Evolutionary conservation across 140 eudicot genomes (phyloP), one percentile per base, ranked within the genome.

Genomic region (Eryngium alpinum): DNA sequence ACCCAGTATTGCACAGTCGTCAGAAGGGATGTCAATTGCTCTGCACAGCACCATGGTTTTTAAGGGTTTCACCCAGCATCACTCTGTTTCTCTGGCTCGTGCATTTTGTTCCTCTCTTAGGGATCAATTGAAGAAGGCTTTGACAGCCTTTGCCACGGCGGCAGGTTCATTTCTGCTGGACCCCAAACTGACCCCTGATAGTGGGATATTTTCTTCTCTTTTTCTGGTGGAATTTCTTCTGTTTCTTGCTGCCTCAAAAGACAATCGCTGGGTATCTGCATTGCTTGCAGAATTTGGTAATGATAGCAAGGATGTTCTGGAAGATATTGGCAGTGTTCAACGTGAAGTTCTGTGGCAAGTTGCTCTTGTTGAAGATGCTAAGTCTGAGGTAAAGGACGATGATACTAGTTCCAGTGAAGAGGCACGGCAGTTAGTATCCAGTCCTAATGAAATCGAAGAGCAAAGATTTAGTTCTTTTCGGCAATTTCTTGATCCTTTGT

Each of bases 1-100:
- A 25, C 99, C 97, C 43, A 91, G 90, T 81, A 91, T 96, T 81
- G 91, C 93, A 34, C 96, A 90, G 69, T 96, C 99, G 31, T 88
- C 99, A 4, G 97, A 93, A 86, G 99, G 99, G 79, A 93, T 93
- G 99, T 92, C 98, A 14, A 93, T 96, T 87, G 99, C 99, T 22
- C 82, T 95, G 66, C 97, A 95, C 72, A 95, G 99, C 80, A 92
- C 99, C 79, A 87, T 91, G 98, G 98, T 93, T 83, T 96, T 96
- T 77, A 96, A 93, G 90, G 87, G 93, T 62, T 96, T 96, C 77
- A 91, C 99, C 33, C 99, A 91, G 60, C 97, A 96, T 80, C 99
- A 96, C 75, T 89, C 99, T 18, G 92, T 96, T 84, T 90, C 98
- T 77, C 77, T 96, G 69, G 99, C 99, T 62, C 93, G 93, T 56